These are phyloP conservation scores for Exophiala sideris DNA, from an alignment of 2,329 filamentous ascomycete genomes.

Conservation along the genomic window DNA sequence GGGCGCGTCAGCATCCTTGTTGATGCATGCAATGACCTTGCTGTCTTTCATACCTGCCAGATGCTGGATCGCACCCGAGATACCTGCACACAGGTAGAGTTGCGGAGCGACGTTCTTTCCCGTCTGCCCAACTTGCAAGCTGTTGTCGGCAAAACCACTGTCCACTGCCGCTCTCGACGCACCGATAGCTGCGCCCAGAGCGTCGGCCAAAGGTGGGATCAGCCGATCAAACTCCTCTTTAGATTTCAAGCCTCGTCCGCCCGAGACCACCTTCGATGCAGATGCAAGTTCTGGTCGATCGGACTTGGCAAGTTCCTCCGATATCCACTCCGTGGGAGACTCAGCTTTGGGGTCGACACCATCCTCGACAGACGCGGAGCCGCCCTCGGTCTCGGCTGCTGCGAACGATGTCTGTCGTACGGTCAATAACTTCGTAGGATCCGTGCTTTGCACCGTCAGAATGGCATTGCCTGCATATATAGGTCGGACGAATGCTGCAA, in stretches of 20 bases:
- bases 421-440: constrained; percentile 82
- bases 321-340: constrained; percentile 79
- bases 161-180: constrained; percentile 94
- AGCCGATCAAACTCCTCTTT: constrained; percentile 95
- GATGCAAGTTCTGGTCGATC: constrained; percentile 91
- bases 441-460: constrained; percentile 86
- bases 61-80: constrained; percentile 96
- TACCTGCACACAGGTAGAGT: constrained; percentile 91
- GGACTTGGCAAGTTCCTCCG: constrained; percentile 86
- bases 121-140: constrained; percentile 94
- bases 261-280: constrained; percentile 86
- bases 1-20: constrained; percentile 94
- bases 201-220: constrained; percentile 88
- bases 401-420: constrained; percentile 91
- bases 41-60: constrained; percentile 99
- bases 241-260: constrained; percentile 90
- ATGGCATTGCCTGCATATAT: constrained; percentile 99
- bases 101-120: constrained; percentile 98
- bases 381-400: constrained; percentile 63
- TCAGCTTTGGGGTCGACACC: constrained; percentile 79
- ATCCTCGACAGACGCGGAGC: constrained; percentile 72
- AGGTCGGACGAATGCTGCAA: constrained; percentile 78
- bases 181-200: constrained; percentile 90
- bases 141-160: constrained; percentile 97
- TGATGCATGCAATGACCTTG: constrained; percentile 98